These are phyloP conservation scores for Ciborinia camelliae DNA, from an alignment of 2,329 filamentous ascomycete genomes.

Conservation along the genomic window DNA sequence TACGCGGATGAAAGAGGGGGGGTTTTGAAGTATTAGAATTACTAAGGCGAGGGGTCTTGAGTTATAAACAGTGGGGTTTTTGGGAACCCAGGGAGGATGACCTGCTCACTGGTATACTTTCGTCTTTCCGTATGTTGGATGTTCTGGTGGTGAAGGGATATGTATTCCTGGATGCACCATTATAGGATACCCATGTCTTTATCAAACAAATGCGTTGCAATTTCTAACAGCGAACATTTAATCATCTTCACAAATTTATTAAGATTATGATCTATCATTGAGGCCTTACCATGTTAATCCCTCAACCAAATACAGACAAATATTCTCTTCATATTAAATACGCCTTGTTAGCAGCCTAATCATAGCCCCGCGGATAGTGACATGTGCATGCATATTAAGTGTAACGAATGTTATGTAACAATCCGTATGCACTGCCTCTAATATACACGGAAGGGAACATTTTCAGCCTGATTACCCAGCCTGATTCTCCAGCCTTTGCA, in stretches of 20 bases:
- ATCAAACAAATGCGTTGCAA: background rate
- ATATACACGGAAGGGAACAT: background rate
- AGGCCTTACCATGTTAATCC: no score
- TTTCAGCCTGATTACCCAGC: background rate
- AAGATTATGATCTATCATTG: no score
- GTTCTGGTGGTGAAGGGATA: background rate
- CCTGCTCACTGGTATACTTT: no score
- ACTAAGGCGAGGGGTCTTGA: no score
- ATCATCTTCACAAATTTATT: no score
- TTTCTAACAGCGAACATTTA: no score
- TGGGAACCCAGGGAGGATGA: background rate
- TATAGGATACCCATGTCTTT: background rate
- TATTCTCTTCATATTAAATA: background rate
- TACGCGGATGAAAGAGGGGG: background rate
- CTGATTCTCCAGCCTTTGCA: background rate
- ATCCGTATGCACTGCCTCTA: background rate
- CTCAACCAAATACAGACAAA: background rate
- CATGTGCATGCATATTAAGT: background rate
- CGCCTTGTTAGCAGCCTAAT: background rate
- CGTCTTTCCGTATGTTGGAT: background rate
- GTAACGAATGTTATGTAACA: background rate
- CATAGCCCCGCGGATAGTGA: background rate
- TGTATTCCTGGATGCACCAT: rapidly evolving
- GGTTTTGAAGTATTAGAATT: background rate
- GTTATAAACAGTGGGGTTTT: no score